phyloP scores from a whole-genome alignment of 768 basidiomycete genomes.

The Holtermannia corniformis region DNA sequence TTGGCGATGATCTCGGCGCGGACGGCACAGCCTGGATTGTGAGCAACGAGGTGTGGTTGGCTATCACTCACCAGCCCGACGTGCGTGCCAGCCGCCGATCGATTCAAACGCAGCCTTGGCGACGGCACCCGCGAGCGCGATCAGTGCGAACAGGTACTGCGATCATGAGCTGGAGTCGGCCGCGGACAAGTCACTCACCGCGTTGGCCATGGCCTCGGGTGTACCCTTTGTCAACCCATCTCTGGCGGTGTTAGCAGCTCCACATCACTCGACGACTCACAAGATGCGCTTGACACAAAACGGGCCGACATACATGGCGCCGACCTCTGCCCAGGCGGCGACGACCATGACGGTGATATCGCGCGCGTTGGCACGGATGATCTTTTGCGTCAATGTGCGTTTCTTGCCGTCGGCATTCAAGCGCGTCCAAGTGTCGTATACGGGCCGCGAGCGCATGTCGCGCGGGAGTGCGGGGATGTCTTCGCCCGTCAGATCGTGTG shows the following conservation, averaged over 20 bases:
- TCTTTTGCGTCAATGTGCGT: constrained; percentile 17
- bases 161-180: not conserved
- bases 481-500: not conserved
- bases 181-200: constrained; percentile 43
- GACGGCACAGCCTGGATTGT: constrained; percentile 11
- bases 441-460: not conserved
- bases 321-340: constrained; percentile 59
- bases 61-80: not conserved
- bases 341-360: constrained; percentile 53
- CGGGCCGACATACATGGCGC: constrained; percentile 69
- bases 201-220: constrained; percentile 50
- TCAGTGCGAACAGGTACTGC: not conserved
- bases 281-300: constrained; percentile 66
- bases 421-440: not conserved
- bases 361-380: constrained; percentile 24
- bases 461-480: not conserved
- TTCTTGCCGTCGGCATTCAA: not conserved
- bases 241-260: constrained; percentile 3
- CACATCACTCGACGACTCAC: constrained; percentile 8
- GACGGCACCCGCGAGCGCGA: constrained; percentile 49
- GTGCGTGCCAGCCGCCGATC: constrained; percentile 57
- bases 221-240: constrained; percentile 42
- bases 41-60: not conserved
- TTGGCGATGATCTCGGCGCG: constrained; percentile 53
- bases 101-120: constrained; percentile 64